Evolutionary conservation across 257 asterid genomes (phyloP).

Genomic region (Echium plantagineum): DNA sequence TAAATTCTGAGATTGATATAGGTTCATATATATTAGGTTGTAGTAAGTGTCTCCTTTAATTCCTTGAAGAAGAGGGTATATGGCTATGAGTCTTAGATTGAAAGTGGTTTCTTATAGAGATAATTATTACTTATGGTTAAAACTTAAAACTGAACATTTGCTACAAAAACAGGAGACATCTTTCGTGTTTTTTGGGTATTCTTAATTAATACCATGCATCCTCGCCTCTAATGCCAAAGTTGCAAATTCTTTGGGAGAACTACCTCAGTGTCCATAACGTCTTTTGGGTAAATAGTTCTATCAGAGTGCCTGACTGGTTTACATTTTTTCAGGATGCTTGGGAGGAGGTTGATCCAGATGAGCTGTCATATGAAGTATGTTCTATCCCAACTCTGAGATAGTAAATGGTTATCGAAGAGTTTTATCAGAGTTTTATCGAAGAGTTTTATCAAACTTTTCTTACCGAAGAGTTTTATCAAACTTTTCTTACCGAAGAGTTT

Average conservation of each 20-base stretch:
- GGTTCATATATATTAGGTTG: neutral
- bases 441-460: no score
- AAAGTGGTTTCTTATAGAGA: neutral
- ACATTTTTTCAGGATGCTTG: conserved; percentile 51
- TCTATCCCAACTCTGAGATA: neutral
- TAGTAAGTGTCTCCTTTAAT: neutral
- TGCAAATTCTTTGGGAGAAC: neutral
- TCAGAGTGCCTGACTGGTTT: conserved; percentile 5
- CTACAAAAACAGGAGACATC: neutral
- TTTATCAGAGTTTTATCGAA: no score
- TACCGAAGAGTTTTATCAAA: no score
- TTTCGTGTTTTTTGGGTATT: no score
- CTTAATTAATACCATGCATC: no score
- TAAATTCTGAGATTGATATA: no score
- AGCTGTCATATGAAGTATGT: conserved; percentile 81
- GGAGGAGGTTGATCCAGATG: conserved; percentile 93
- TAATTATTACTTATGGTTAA: no score
- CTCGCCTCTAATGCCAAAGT: neutral
- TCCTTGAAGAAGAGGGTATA: no score
- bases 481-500: no score
- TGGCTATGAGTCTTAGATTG: no score
- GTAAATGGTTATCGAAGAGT: no score
- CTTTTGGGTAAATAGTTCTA: neutral
- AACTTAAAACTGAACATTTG: neutral
- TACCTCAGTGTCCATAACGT: neutral